Conservation (phyloP, 257 asterid species). For the Rehmannia glutinosa region DNA sequence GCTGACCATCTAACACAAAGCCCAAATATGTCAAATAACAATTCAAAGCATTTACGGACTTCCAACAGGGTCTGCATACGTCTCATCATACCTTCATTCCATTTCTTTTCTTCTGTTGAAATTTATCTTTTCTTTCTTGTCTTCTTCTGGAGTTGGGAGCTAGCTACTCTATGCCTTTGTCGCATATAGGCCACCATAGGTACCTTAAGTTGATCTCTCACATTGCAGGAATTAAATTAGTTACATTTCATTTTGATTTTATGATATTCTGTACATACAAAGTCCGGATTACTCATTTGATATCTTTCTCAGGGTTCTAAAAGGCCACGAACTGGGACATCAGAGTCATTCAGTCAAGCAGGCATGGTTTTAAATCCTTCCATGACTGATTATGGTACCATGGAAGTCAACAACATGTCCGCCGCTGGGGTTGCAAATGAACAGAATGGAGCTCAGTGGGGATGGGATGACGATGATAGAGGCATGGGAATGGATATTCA, state of each 20-base stretch:
- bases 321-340: conserved; percentile 67
- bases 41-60: neutral
- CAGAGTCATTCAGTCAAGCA: conserved; percentile 76
- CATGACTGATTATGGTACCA: conserved; percentile 61
- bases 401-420: conserved; percentile 58
- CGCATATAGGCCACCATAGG: neutral
- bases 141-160: conserved; percentile 5
- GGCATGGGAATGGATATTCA: conserved; percentile 82
- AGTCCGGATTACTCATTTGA: neutral
- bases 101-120: neutral
- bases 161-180: neutral
- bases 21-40: neutral
- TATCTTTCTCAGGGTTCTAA: conserved; percentile 62
- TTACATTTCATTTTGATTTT: neutral
- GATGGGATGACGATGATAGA: conserved; percentile 93
- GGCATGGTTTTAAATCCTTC: conserved; percentile 77
- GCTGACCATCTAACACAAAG: neutral
- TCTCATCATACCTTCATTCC: neutral
- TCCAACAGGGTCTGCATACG: neutral
- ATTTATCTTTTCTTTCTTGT: neutral
- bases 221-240: neutral
- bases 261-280: neutral
- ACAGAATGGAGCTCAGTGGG: conserved; percentile 60
- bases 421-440: conserved; percentile 54
- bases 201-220: neutral